Evolutionary conservation across 164 flowering plant species (phyloP), one percentile per base, ranked within the genome.

Genomic region (Macadamia tetraphylla): DNA sequence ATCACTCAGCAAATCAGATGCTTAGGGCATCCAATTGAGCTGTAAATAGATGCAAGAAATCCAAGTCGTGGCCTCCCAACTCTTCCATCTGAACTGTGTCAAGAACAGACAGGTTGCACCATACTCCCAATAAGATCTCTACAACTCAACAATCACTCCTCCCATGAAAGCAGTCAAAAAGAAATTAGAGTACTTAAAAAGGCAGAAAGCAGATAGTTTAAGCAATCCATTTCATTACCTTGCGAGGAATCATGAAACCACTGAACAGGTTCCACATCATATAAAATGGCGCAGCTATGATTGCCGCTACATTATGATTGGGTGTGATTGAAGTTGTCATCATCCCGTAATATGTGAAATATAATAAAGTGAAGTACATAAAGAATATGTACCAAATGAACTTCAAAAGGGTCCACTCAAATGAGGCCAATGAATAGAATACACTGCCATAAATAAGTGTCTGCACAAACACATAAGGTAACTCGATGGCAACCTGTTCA

Each of bases 221-320:
- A 29, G 44, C 57, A 10, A 29, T n/a, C 51, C 44, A 55, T 51
- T 59, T 60, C 29, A 35, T 75, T 94, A 95, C 99, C 98, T 89
- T 88, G 77, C 84, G 83, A 65, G 94, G 75, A 67, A 95, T 89
- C 94, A 92, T 89, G 76, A 92, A 92, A 70, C 99, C 98, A 42
- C 96, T 84, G 88, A 95, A 95, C 71, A 95, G 97, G 79, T 95
- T 95, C 99, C 99, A 95, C 62, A 95, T 81, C 93, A 88, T 95
- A 70, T 89, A 95, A 69, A 89, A 92, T 13, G 99, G 99, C 49
- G 99, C 97, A 74, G 89, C 83, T 35, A 95, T 81, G 58, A 95
- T 85, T 67, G 98, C 78, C 12, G 96, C 97, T 51, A 95, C 93
- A 62, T 88, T 83, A 66, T 95, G 98, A 76, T 95, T 92, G 73